A percentile compares a stretch with the other conserved stretches of the same genome.
phyloP scores from a whole-genome alignment of 2,329 filamentous ascomycete species.

The Trichoderma sp. region DNA sequence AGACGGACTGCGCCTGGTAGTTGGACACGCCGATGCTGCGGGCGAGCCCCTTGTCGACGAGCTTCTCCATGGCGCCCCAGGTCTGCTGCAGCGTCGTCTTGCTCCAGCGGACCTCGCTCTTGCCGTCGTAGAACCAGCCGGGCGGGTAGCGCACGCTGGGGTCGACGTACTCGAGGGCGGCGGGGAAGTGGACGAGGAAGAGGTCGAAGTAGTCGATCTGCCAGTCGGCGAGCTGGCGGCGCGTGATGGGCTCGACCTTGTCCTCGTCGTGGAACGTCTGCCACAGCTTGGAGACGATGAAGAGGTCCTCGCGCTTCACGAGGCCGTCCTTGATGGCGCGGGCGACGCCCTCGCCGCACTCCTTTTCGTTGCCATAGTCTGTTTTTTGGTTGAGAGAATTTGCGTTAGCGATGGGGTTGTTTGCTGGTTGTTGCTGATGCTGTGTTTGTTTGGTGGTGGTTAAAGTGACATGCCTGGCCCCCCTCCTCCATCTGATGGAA shows the following conservation, averaged over 20 bases:
- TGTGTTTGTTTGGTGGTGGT: too few species aligned
- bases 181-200: constrained; percentile 87
- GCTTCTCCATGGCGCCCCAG: constrained; percentile 76
- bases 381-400: not conserved
- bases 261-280: constrained; percentile 86
- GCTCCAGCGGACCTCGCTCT: constrained; percentile 62
- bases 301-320: constrained; percentile 83
- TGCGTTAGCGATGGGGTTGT: constrained; percentile 9
- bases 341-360: constrained; percentile 74
- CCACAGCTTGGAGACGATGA: constrained; percentile 93
- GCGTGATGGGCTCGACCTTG: constrained; percentile 72
- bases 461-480: too few species aligned
- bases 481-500: too few species aligned
- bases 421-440: not conserved
- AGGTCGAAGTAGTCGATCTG: constrained; percentile 88
- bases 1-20: constrained; percentile 76
- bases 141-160: constrained; percentile 78
- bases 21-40: constrained; percentile 80
- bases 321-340: constrained; percentile 80
- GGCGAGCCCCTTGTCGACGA: constrained; percentile 69
- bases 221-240: constrained; percentile 79
- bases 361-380: constrained; percentile 85
- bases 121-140: constrained; percentile 70
- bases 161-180: constrained; percentile 83
- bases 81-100: constrained; percentile 78